Evolutionary conservation across 2,329 filamentous ascomycete genomes (phyloP), one percentile per base, ranked within the genome.

Genomic region (Aspergillus ibericus): DNA sequence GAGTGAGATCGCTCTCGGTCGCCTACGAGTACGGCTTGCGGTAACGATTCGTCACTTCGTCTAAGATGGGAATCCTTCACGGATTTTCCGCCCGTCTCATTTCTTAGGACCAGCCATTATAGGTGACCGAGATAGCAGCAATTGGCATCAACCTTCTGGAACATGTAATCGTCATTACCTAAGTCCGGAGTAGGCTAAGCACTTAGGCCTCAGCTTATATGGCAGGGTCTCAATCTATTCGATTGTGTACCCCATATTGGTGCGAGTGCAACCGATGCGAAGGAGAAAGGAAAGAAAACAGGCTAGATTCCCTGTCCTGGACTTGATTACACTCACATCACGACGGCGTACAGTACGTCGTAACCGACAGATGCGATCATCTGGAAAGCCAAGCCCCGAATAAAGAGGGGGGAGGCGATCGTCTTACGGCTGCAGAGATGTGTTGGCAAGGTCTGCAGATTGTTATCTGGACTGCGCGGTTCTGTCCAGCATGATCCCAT

Each of bases 371-470:
- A 52, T 56, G 56, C 49, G 52, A 44, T 58, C 44, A 60, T 57
- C 16, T 22, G 36, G 9, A 32, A 53, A 59, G 38, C 20, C 38
- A 53, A 27, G 46, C 22, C 15, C 27, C 22, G 44, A 20, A 55
- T 51, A 18, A 35, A 22, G 18, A 32, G 40, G 35, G 46, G 40
- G 42, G 12, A 25, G 55, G 52, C 36, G 48, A 60, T 62, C 38
- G 55, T 54, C 62, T 56, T 16, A 60, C 46, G 12, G 42, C 60
- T 66, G 59, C 61, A 67, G 58, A 62, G 64, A 69, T 70, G 66
- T 61, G 68, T 64, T 70, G 68, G 66, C 66, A 65, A 40, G 48
- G 57, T 58, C 57, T 67, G 64, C 66, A 70, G 66, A 62, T 62
- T 64, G 54, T 29, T 58, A 66, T 61, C 63, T 62, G 51, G 53